Evolutionary conservation across 148 eudicot species (phyloP), one percentile per base, ranked within the genome.

Genomic region (Linanthus parryae): DNA sequence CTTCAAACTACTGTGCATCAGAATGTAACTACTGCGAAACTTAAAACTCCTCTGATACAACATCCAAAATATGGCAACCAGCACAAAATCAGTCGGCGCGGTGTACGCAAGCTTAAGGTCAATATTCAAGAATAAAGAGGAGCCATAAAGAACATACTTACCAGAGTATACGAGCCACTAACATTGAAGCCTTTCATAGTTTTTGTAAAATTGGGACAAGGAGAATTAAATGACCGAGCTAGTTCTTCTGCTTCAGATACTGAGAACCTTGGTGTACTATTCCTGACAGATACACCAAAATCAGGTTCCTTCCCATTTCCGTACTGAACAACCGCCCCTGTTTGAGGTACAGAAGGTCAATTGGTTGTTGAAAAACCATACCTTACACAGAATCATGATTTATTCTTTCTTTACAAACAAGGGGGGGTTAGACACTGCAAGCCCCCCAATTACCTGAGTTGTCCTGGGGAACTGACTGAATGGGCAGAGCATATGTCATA

Each of bases 171-270:
- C 51, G 83, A 76, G 44, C 86, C 81, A 54, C 82, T 68, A 18
- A 81, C 68, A 58, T 86, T 86, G 66, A 86, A 86, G 56, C 66
- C 68, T 68, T 54, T 76, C 86, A 90, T 85, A 39, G 84, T 84
- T 63, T 80, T 86, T 30, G 58, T 63, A 50, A 90, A 90, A 61
- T 54, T 62, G 38, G 97, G 97, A 48, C 58, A 78, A 58, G 62
- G 63, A n/a, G 95, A 85, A 33, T 65, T 61, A 64, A 80, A 83
- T 8, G 87, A 58, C 50, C 58, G 66, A 52, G 74, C 70, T 36
- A 74, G 44, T 52, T 56, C 63, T 56, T 68, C 82, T 30, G 80
- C 84, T 68, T 74, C 86, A 55, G 70, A 33, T 33, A 77, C 69
- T 44, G 77, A 64, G 53, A 68, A 66, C 50, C 45, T 44, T 15